These are phyloP conservation scores for Mariannaea sp. DNA, from an alignment of 2,329 filamentous ascomycete genomes.

Conservation along the genomic window DNA sequence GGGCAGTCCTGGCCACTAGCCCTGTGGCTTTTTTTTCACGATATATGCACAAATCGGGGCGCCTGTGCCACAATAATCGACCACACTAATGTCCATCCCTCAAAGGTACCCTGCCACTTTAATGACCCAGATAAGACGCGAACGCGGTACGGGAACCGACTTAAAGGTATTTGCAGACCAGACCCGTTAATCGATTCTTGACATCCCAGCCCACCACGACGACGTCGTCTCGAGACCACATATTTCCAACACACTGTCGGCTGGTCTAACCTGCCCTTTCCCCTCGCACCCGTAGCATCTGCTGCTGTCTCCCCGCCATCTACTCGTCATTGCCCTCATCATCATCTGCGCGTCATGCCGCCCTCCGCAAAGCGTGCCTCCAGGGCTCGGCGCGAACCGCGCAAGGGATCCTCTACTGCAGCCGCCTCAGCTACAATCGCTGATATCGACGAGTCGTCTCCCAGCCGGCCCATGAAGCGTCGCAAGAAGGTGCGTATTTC, in stretches of 20 bases:
- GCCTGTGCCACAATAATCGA: background rate
- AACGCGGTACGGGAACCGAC: slow-evolving; percentile 38
- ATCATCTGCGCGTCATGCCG: slow-evolving; percentile 40
- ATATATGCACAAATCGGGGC: slow-evolving; percentile 32
- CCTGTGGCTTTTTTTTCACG: slow-evolving; percentile 1
- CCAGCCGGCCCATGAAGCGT: slow-evolving; percentile 66
- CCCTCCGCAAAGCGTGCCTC: slow-evolving; percentile 45
- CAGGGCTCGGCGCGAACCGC: slow-evolving; percentile 46
- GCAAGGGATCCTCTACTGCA: slow-evolving; percentile 42
- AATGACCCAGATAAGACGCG: slow-evolving; percentile 39
- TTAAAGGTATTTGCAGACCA: slow-evolving; percentile 34
- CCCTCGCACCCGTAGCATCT: background rate
- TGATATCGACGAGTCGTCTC: slow-evolving; percentile 60
- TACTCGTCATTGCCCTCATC: slow-evolving; percentile 3
- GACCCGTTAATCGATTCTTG: slow-evolving; percentile 2
- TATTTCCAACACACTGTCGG: background rate
- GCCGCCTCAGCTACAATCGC: slow-evolving; percentile 38
- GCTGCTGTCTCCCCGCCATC: background rate
- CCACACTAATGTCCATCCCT: slow-evolving; percentile 18
- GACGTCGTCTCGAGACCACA: slow-evolving; percentile 13
- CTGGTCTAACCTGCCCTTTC: background rate
- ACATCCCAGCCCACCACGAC: background rate
- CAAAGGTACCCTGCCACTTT: slow-evolving; percentile 37
- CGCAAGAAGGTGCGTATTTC: slow-evolving; percentile 63
- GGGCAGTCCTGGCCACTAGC: no score